Conservation (phyloP, 148 eudicot species). For the Rheum nobile region DNA sequence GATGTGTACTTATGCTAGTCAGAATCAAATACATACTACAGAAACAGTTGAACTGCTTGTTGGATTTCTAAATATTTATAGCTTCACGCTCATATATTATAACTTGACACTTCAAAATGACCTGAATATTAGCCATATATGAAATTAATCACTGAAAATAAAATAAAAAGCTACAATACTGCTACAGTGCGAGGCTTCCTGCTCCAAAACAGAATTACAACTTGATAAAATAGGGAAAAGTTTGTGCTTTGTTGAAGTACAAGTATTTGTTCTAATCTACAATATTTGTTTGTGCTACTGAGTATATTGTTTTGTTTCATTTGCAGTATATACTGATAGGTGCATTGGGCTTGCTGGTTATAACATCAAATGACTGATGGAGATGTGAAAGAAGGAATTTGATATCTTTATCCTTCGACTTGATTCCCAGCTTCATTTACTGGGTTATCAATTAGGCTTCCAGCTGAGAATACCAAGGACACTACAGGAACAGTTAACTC, state of each 20-base stretch:
- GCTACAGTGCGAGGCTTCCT: no score
- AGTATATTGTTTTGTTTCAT: not conserved
- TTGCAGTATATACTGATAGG: conserved; percentile 55
- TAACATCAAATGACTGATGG: conserved; percentile 38
- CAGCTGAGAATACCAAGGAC: not conserved
- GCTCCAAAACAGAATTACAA: no score
- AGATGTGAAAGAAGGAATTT: not conserved
- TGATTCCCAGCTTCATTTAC: not conserved
- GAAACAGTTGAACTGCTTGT: not conserved
- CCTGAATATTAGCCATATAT: not conserved
- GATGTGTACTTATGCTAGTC: not conserved
- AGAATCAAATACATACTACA: not conserved
- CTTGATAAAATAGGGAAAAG: no score
- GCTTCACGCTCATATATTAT: not conserved
- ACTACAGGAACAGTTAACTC: not conserved
- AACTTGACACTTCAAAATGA: not conserved
- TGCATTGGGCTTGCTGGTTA: conserved; percentile 41
- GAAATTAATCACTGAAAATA: no score
- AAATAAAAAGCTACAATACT: no score
- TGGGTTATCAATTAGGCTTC: not conserved
- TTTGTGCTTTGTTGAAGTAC: no score
- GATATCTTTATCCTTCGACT: not conserved
- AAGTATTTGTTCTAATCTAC: not conserved
- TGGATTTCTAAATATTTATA: not conserved
- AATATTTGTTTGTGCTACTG: not conserved